Evolutionary conservation across 192 early-diverging fungal genomes (phyloP), one percentile per base, ranked within the genome.

Genomic region (Podochytrium sp.): DNA sequence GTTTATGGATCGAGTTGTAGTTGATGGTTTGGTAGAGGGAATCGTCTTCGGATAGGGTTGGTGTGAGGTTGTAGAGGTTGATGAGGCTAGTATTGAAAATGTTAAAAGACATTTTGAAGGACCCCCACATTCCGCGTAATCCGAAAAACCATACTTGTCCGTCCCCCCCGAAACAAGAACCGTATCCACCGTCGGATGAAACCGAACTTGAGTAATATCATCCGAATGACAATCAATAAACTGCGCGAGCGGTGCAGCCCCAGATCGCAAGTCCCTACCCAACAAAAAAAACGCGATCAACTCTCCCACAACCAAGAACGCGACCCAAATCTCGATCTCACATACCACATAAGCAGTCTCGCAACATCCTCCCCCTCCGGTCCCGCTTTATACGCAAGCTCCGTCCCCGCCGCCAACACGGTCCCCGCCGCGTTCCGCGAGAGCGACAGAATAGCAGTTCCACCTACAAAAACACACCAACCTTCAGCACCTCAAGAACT

Each of bases 11-110:
- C 3, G 93, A 93, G 18, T 94, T 88, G 18, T 84, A 85, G 60
- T 96, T 97, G 20, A 95, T 87, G 1, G 93, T 92, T 37, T 89
- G 88, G 53, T 93, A 70, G 3, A 99, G 72, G 1, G 90, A 93
- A 41, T 99, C 96, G 41, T 98, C 96, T 78, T 99, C 96, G 27
- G 95, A 87, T 38, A 91, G 85, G 38, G 57, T 79, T 77, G 42
- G 87, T 10, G 69, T 59, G 57, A 81, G 91, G 87, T 84, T 90
- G 92, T 65, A 92, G 81, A 84, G 91, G 94, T 73, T 96, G 72
- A 71, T 91, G 16, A 86, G 76, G 10, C 77, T 60, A 43, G 7
- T 57, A n/a, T 12, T 53, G 18, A 18, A 39, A 14, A 23, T 35
- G 10, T 70, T 56, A 12, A 47, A 47, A 20, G n/a, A n/a, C n/a